Evolutionary conservation across 441 rosid species (phyloP), one percentile per base, ranked within the genome.

Genomic region (Geranium incanum): DNA sequence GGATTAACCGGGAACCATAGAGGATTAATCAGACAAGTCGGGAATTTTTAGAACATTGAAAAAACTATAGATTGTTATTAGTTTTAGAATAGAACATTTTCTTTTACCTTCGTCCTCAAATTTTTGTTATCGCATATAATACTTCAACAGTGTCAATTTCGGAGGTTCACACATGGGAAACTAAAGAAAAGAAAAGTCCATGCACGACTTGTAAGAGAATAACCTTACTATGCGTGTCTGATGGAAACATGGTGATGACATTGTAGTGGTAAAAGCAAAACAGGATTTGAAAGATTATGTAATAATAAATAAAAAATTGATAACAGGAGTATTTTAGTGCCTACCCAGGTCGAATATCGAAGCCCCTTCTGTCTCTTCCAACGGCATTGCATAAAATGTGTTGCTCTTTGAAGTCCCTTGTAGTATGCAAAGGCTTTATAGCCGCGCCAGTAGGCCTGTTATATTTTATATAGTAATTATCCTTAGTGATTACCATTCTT

Each of bases 351-450:
- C 75, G 92, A 95, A 85, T 87, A 86, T 81, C 96, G 80, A 65
- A 95, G 99, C 73, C 86, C 98, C 77, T 68, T 89, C 79, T 78
- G 88, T 75, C 97, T 91, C 74, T 97, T 92, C 99, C 99, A 95
- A 78, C 93, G 82, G 74, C 90, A 85, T 79, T 95, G 99, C 12
- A 96, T 73, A 45, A 87, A 71, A 72, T 89, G 77, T 4, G 81
- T 84, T 79, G 96, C 96, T 81, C 82, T 88, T 83, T 76, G 74
- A 72, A 95, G 97, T 83, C 77, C 88, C 81, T 81, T 87, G 78
- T 88, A 92, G 81, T 89, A 87, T n/a, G 81, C 75, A 66, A 74
- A 45, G 69, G 84, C 85, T 81, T 75, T 91, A 79, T 82, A 86
- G 78, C 97, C 85, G 52, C 90, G 91, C 95, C 94, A 91, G 39